These are phyloP conservation scores for Eucalyptus marginata DNA, from an alignment of 345 rosid species.

Conservation along the genomic window DNA sequence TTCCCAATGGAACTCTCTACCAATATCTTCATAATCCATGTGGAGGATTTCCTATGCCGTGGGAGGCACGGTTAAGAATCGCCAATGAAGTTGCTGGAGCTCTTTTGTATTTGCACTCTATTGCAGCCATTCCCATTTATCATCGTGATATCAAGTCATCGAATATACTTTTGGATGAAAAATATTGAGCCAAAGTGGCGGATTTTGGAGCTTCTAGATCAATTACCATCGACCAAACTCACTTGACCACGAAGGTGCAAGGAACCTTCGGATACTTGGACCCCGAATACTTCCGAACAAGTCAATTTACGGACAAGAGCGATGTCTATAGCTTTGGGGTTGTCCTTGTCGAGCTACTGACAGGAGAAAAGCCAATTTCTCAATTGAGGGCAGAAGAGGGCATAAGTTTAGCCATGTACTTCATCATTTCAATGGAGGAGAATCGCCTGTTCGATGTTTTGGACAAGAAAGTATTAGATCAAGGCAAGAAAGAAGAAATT, in stretches of 20 bases:
- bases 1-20: background rate
- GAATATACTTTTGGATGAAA: background rate
- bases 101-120: background rate
- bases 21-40: background rate
- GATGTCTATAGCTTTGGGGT: background rate
- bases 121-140: background rate
- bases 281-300: background rate
- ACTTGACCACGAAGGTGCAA: background rate
- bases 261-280: background rate
- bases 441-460: background rate
- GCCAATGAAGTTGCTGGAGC: background rate
- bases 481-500: background rate
- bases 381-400: background rate
- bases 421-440: background rate
- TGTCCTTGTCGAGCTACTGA: background rate
- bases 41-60: background rate
- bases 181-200: background rate
- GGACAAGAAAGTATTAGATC: background rate
- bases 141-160: background rate
- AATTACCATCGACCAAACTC: background rate
- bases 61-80: background rate
- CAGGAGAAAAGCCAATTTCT: background rate
- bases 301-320: background rate
- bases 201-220: background rate
- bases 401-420: background rate